Conservation (phyloP, 2,329 filamentous ascomycete genomes). For the Phaeosphaeriaceae sp. region DNA sequence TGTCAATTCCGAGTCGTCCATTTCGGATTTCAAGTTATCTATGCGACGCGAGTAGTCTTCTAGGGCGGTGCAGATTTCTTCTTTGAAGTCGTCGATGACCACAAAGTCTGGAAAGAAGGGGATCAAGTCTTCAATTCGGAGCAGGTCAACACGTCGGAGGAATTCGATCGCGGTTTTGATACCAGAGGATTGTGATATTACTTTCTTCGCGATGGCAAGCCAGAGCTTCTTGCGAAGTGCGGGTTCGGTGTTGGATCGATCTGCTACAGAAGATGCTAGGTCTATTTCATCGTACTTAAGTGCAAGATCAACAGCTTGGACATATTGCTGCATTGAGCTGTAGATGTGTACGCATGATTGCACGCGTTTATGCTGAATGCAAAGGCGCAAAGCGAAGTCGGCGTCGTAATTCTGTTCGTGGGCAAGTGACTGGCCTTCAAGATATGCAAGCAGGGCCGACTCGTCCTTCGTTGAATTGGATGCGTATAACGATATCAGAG, state of each 20-base stretch:
- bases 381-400: slow-evolving; percentile 93
- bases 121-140: slow-evolving; percentile 95
- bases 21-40: slow-evolving; percentile 84
- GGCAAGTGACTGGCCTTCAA: slow-evolving; percentile 78
- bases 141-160: slow-evolving; percentile 84
- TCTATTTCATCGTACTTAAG: slow-evolving; percentile 89
- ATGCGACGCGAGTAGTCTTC: slow-evolving; percentile 95
- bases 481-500: slow-evolving; percentile 93
- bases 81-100: slow-evolving; percentile 98
- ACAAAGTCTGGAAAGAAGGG: slow-evolving; percentile 99
- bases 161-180: slow-evolving; percentile 92
- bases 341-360: slow-evolving; percentile 97
- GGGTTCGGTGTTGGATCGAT: slow-evolving; percentile 79
- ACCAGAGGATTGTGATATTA: slow-evolving; percentile 82
- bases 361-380: slow-evolving; percentile 91
- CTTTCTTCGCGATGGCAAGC: slow-evolving; percentile 93
- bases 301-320: slow-evolving; percentile 90
- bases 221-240: slow-evolving; percentile 90
- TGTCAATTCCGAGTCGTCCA: slow-evolving; percentile 92
- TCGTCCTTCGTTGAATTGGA: slow-evolving; percentile 84
- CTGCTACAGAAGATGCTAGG: slow-evolving; percentile 86
- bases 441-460: slow-evolving; percentile 82
- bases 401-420: slow-evolving; percentile 88
- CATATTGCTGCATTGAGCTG: slow-evolving; percentile 92
- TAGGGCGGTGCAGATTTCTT: slow-evolving; percentile 92